A percentile compares a stretch with the other conserved stretches of the same genome.
These are phyloP conservation scores for Purshia tridentata DNA, from an alignment of 306 rosid genomes.

Conservation along the genomic window DNA sequence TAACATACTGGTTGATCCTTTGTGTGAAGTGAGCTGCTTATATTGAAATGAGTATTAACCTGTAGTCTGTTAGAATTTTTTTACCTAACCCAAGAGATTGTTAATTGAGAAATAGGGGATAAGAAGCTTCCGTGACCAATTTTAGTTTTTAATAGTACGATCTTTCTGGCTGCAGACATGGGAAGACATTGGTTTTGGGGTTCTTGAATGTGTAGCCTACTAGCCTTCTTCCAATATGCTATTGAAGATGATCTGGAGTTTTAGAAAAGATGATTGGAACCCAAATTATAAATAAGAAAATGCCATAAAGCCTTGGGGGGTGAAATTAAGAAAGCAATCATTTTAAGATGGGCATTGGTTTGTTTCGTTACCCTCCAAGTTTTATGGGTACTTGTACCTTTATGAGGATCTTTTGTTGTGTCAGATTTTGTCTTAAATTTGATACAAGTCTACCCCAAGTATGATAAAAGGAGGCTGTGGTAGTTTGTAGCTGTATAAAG, in stretches of 20 bases:
- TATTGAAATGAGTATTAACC: neutral
- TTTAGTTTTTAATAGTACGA: neutral
- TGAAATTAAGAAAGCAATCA: neutral
- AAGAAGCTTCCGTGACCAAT: neutral
- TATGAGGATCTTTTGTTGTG: neutral
- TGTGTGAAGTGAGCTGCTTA: neutral
- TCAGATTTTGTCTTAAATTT: conserved; percentile 9
- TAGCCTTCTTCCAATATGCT: neutral
- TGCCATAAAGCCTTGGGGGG: neutral
- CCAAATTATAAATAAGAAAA: neutral
- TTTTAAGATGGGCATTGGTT: neutral
- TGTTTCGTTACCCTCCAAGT: neutral
- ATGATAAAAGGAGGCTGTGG: neutral
- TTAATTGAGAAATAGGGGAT: neutral
- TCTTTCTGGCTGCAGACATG: neutral
- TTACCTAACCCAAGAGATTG: neutral
- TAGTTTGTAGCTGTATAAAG: neutral
- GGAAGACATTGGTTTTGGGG: conserved; percentile 1
- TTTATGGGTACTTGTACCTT: neutral
- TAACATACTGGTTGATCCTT: neutral
- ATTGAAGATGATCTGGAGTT: neutral
- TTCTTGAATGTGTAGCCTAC: neutral
- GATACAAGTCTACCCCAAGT: neutral
- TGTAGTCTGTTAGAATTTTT: neutral
- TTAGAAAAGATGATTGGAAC: neutral